Conservation (phyloP, 495 filamentous ascomycete genomes). For the Zalerion maritima region DNA sequence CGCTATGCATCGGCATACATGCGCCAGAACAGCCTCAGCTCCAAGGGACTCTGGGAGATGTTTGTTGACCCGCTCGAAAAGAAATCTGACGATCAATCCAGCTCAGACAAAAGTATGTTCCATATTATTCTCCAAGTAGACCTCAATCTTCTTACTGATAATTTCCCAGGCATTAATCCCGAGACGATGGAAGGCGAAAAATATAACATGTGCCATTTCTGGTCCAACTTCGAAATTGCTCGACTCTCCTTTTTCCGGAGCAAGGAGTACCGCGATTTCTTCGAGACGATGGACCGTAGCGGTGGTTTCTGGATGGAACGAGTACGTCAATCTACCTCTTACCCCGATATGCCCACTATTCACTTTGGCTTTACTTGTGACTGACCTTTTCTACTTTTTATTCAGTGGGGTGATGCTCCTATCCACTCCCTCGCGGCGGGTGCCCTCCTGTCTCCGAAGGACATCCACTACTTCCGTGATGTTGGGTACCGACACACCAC, state of each 20-base stretch:
- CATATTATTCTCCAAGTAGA: too few relatives aligned
- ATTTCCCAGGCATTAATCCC: constrained; percentile 65
- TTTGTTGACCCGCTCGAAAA: constrained; percentile 66
- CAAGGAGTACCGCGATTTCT: constrained; percentile 95
- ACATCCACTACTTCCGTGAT: constrained; percentile 99
- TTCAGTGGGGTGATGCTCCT: constrained; percentile 93
- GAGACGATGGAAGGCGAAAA: constrained; percentile 95
- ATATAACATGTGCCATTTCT: constrained; percentile 99
- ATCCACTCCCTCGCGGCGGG: constrained; percentile 97
- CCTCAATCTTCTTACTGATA: constrained; percentile 54
- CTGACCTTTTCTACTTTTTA: constrained; percentile 15
- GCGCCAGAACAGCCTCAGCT: constrained; percentile 76
- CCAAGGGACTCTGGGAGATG: constrained; percentile 97
- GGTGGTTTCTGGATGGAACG: constrained; percentile 99
- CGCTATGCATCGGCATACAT: constrained; percentile 99
- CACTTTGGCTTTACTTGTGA: constrained; percentile 5
- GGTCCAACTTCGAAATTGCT: constrained; percentile 99
- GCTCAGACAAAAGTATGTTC: constrained; percentile 32
- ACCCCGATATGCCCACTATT: constrained; percentile 1
- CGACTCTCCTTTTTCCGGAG: constrained; percentile 89
- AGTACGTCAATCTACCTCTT: constrained; percentile 37
- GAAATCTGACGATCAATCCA: constrained; percentile 30
- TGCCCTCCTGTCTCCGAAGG: constrained; percentile 60
- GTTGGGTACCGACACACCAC: constrained; percentile 98
- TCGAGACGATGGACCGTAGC: constrained; percentile 96